Evolutionary conservation across 768 basidiomycete genomes (phyloP).

Genomic region (Rhizopogon rudus): DNA sequence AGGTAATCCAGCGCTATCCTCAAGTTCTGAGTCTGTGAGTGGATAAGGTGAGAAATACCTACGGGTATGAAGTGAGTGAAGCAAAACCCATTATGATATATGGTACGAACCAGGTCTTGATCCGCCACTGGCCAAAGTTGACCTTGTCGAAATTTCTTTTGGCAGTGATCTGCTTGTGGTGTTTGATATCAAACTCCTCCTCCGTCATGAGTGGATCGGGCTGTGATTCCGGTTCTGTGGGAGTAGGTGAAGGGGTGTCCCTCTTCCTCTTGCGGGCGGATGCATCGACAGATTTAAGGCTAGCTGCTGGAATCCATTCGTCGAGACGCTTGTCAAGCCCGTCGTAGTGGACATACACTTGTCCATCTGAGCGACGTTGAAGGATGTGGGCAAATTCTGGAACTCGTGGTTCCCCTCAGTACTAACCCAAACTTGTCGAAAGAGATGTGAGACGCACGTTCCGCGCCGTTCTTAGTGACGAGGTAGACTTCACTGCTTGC

Average conservation of each 20-base stretch:
- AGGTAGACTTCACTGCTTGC: slow-evolving; percentile 10
- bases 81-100: not conserved
- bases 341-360: slow-evolving; percentile 70
- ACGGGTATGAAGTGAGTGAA: not conserved
- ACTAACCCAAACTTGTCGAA: slow-evolving; percentile 4
- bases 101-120: slow-evolving; percentile 76
- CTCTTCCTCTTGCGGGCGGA: slow-evolving; percentile 16
- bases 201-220: slow-evolving; percentile 46
- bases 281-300: slow-evolving; percentile 19
- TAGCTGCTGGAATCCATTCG: slow-evolving; percentile 58
- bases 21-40: slow-evolving; percentile 58
- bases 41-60: slow-evolving; percentile 98
- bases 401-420: not conserved
- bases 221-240: slow-evolving; percentile 10
- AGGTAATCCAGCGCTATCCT: slow-evolving; percentile 33
- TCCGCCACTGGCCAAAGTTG: slow-evolving; percentile 79
- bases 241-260: slow-evolving; percentile 8
- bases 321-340: slow-evolving; percentile 69
- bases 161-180: slow-evolving; percentile 60
- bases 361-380: slow-evolving; percentile 39
- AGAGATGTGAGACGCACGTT: slow-evolving; percentile 28
- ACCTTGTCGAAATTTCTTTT: slow-evolving; percentile 86
- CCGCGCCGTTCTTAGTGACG: slow-evolving; percentile 28
- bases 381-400: slow-evolving; percentile 49
- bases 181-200: slow-evolving; percentile 66